Evolutionary conservation across 129 eudicot genomes (phyloP), one percentile per base, ranked within the genome.

Genomic region (Saposhnikovia divaricata): DNA sequence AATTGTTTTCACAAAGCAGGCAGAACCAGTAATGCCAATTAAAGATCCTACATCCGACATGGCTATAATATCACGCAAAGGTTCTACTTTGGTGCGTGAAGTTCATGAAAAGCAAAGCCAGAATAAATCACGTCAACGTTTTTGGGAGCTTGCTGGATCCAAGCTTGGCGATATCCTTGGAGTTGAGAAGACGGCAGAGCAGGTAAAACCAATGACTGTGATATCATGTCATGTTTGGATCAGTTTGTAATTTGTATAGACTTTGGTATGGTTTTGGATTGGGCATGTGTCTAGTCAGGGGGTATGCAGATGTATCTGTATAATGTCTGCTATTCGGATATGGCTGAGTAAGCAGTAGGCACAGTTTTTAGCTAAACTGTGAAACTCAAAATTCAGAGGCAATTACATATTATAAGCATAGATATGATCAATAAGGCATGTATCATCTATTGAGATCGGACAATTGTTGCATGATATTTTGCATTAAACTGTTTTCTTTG

Each of bases 71-170:
- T 87, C 94, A 48, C 88, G 94, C 63, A 90, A 90, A 86, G 94
- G 94, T 37, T 90, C 94, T 38, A 81, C 78, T 66, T 84, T 90
- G 81, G 94, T 90, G 43, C 84, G 91, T 27, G 94, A 88, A 84
- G 83, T 90, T 76, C 94, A 84, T 68, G 94, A 90, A 59, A 90
- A 90, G 81, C 94, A 90, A 65, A 90, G 94, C 76, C 77, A 48
- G 87, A 90, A 90, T 73, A 90, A 90, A 83, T 90, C 94, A 59
- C 94, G 94, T 44, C 94, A 90, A 27, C 85, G 94, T 37, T 90
- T 90, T 82, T 90, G 94, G 94, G 94, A 90, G 83, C 91, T 90
- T 80, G 94, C 94, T 78, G 94, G 94, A 31, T 90, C 94, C 37
- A 86, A 90, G 69, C 94, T 90, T 65, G 94, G 94, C 42, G 70